These are phyloP conservation scores for Cercospora sojina DNA, from an alignment of 2,329 filamentous ascomycete species.

Conservation along the genomic window DNA sequence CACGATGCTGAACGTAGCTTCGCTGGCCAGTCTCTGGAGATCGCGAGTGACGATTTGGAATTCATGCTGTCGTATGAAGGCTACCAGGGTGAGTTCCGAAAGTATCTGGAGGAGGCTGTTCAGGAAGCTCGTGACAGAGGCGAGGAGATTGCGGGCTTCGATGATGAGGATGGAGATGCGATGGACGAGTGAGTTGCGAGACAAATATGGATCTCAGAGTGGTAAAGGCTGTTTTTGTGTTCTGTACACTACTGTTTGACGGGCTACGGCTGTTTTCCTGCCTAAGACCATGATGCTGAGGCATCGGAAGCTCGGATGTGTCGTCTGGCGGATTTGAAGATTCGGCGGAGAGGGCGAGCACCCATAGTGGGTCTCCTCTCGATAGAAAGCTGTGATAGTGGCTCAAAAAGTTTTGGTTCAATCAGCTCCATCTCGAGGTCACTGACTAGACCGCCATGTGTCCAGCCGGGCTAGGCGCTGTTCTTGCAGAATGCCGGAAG, in stretches of 20 bases:
- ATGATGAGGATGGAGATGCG: neutral
- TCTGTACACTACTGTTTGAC: neutral
- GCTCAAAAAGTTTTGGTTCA: neutral
- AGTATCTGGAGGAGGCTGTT: constrained; percentile 6
- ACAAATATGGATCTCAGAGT: neutral
- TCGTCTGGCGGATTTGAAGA: neutral
- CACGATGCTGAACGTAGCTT: constrained; percentile 30
- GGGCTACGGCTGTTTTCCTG: neutral
- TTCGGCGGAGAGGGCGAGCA: neutral
- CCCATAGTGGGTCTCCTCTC: neutral
- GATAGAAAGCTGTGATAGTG: neutral
- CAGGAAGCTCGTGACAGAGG: constrained; percentile 3
- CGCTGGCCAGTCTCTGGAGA: constrained; percentile 16
- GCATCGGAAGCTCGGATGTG: neutral
- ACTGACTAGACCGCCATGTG: neutral
- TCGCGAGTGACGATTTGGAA: constrained; percentile 22
- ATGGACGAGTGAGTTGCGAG: neutral
- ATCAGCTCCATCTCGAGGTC: neutral
- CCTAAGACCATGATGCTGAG: neutral
- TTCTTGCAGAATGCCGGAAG: neutral
- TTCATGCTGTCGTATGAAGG: constrained; percentile 30
- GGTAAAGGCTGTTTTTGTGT: neutral
- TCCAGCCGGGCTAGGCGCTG: neutral
- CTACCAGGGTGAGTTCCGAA: constrained; percentile 12
- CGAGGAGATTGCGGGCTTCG: constrained; percentile 3